phyloP scores from a whole-genome alignment of 306 rosid genomes.

The Quercus bicolor region DNA sequence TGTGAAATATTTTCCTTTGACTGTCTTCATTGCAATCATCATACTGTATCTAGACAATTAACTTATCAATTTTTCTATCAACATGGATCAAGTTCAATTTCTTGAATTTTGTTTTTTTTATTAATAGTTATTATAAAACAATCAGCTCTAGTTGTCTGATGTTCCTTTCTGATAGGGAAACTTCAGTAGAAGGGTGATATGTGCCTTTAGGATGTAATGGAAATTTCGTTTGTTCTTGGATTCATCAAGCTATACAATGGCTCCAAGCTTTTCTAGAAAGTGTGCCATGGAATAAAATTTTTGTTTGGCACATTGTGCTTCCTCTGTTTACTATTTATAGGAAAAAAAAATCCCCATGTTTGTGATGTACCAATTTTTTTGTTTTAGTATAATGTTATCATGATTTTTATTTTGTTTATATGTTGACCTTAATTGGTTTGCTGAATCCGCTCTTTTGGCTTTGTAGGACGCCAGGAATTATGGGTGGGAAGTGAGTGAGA shows the following conservation, averaged over 20 bases:
- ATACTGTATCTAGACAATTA: background rate
- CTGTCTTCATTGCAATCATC: background rate
- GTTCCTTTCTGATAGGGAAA: background rate
- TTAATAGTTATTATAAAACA: background rate
- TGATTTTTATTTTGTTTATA: background rate
- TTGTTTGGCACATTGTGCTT: background rate
- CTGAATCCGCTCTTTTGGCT: constrained; percentile 3
- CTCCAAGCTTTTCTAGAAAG: constrained; percentile 3
- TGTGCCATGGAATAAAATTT: background rate
- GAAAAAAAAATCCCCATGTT: background rate
- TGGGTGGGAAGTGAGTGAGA: constrained; percentile 93
- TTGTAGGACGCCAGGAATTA: constrained; percentile 79
- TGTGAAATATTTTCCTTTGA: background rate
- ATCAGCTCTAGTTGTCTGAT: background rate
- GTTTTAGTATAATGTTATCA: background rate
- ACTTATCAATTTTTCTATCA: background rate
- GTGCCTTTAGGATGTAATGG: background rate
- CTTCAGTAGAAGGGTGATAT: background rate
- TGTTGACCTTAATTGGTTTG: background rate
- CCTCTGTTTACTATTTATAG: background rate
- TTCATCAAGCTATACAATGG: background rate
- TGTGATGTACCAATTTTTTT: background rate
- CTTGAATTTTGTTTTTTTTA: background rate
- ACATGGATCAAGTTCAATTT: background rate
- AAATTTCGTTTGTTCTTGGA: background rate